Percentiles rank a stretch among this genome's conserved stretches.
Evolutionary conservation across 805 yeast species (phyloP).

Genomic region (Myxozyma nipponensis): DNA sequence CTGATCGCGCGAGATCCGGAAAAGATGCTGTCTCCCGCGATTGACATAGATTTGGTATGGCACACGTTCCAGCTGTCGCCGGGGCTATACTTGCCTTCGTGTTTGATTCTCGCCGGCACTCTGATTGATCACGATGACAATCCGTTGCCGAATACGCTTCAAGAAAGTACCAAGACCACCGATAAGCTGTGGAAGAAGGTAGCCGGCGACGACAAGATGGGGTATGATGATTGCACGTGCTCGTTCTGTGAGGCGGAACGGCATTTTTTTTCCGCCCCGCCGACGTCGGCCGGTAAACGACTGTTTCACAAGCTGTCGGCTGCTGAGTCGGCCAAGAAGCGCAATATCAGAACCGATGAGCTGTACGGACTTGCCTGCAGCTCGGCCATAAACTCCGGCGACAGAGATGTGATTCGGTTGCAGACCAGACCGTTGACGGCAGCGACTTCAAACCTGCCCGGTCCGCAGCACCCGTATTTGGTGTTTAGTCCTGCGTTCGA

Average conservation of each 20-base stretch:
- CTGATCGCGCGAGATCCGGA: slow-evolving; percentile 11
- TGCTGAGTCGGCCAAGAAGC: neutral
- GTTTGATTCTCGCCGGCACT: slow-evolving; percentile 9
- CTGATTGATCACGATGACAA: slow-evolving; percentile 11
- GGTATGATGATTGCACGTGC: slow-evolving; percentile 11
- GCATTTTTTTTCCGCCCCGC: neutral
- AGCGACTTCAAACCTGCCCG: neutral
- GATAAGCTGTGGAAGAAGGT: slow-evolving; percentile 1
- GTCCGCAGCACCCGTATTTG: slow-evolving; percentile 6
- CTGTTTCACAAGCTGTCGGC: neutral
- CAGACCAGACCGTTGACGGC: neutral
- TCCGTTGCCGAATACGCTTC: neutral
- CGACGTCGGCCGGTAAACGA: neutral
- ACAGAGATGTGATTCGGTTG: slow-evolving; percentile 4
- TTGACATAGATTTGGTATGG: slow-evolving; percentile 30
- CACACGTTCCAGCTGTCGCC: slow-evolving; percentile 29
- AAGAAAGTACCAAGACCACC: neutral
- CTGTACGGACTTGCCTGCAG: slow-evolving; percentile 5
- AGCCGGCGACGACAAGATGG: slow-evolving; percentile 5
- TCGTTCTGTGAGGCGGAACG: slow-evolving; percentile 15
- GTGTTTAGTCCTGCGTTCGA: neutral
- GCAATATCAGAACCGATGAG: slow-evolving; percentile 3
- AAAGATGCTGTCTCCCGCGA: slow-evolving; percentile 20
- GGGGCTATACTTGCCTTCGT: slow-evolving; percentile 2
- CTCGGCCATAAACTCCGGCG: slow-evolving; percentile 3